Evolutionary conservation across 2,329 filamentous ascomycete genomes (phyloP).

Genomic region (Sclerotinia sclerotiorum): DNA sequence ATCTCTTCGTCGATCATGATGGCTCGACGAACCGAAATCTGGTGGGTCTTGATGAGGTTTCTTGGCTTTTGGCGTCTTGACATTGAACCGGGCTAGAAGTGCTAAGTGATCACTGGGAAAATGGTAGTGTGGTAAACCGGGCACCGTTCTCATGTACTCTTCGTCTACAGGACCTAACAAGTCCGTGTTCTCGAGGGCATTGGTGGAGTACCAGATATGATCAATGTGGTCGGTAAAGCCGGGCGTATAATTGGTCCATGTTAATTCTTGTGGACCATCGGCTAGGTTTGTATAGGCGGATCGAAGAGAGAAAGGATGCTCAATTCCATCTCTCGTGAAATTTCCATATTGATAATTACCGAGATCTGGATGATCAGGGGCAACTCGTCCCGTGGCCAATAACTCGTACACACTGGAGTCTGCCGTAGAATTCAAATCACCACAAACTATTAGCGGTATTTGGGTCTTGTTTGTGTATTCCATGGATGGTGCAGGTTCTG

Average conservation of each 20-base stretch:
- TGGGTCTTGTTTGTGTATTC: slow-evolving; percentile 84
- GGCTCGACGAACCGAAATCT: slow-evolving; percentile 39
- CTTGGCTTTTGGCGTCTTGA: slow-evolving; percentile 60
- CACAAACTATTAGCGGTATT: slow-evolving; percentile 87
- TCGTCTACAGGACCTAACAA: slow-evolving; percentile 70
- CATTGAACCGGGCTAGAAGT: slow-evolving; percentile 66
- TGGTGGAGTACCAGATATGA: slow-evolving; percentile 96
- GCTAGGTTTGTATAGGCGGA: slow-evolving; percentile 84
- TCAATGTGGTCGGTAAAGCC: slow-evolving; percentile 91
- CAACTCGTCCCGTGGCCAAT: slow-evolving; percentile 75
- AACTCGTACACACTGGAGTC: slow-evolving; percentile 91
- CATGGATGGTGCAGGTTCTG: slow-evolving; percentile 75
- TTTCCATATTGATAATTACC: slow-evolving; percentile 83
- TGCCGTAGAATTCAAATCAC: slow-evolving; percentile 90
- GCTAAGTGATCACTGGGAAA: slow-evolving; percentile 74
- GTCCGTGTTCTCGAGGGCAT: slow-evolving; percentile 64
- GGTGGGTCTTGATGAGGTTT: slow-evolving; percentile 36
- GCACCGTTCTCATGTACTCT: slow-evolving; percentile 67
- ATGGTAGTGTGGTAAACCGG: slow-evolving; percentile 73
- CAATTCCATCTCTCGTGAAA: slow-evolving; percentile 88
- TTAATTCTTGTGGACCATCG: slow-evolving; percentile 78
- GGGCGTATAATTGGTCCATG: slow-evolving; percentile 96
- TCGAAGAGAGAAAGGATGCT: slow-evolving; percentile 90
- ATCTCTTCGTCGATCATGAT: slow-evolving; percentile 29
- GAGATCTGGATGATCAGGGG: slow-evolving; percentile 77